phyloP scores from a whole-genome alignment of 2,329 filamentous ascomycete species.

The Monilinia vaccinii-corymbosi region DNA sequence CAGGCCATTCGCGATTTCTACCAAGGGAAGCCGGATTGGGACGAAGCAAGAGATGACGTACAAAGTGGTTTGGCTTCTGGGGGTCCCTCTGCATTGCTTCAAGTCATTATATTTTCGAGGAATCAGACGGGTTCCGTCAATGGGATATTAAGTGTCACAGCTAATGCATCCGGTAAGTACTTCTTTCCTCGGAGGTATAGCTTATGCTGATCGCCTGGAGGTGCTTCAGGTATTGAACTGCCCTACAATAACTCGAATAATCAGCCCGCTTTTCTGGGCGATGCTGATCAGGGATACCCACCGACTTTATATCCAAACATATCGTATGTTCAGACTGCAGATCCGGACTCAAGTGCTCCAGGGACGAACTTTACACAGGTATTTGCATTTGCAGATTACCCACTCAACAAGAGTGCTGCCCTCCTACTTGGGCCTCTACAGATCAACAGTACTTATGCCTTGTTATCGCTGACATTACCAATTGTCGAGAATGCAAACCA shows the following conservation, averaged over 20 bases:
- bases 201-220: constrained; percentile 5
- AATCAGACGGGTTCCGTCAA: constrained; percentile 48
- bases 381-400: constrained; percentile 26
- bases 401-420: constrained; percentile 39
- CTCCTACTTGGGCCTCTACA: constrained; percentile 70
- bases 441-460: constrained; percentile 62
- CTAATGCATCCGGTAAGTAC: constrained; percentile 28
- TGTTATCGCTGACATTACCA: constrained; percentile 74
- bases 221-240: constrained; percentile 42
- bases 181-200: neutral
- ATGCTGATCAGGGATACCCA: constrained; percentile 59
- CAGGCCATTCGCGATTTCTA: constrained; percentile 43
- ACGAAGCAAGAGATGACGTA: constrained; percentile 52
- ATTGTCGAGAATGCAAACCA: constrained; percentile 58
- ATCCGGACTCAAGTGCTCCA: constrained; percentile 16
- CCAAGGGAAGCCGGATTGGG: constrained; percentile 55
- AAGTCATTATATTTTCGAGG: constrained; percentile 64
- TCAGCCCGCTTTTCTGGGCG: constrained; percentile 43
- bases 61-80: constrained; percentile 55
- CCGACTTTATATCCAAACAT: constrained; percentile 69
- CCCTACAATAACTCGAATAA: constrained; percentile 53
- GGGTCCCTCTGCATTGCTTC: constrained; percentile 48
- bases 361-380: constrained; percentile 4
- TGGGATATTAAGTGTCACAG: constrained; percentile 58
- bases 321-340: constrained; percentile 41